Evolutionary conservation across 768 basidiomycete species (phyloP).

Genomic region (Mycena vitilis): DNA sequence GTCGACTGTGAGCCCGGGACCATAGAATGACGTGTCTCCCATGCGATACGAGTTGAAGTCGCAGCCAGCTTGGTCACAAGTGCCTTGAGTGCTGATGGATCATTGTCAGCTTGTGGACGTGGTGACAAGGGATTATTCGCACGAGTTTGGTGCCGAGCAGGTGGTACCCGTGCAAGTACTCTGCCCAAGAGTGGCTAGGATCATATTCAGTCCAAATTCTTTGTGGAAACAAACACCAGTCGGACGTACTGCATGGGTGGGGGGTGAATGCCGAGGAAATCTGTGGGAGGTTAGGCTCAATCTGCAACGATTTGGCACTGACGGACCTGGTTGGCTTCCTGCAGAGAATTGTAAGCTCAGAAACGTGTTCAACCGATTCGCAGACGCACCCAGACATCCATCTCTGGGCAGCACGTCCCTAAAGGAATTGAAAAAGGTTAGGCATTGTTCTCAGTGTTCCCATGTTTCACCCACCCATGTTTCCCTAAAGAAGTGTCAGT

Average conservation of each 20-base stretch:
- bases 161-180: constrained; percentile 46
- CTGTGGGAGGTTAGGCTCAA: neutral
- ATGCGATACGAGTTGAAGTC: constrained; percentile 24
- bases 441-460: neutral
- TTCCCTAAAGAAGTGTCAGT: neutral
- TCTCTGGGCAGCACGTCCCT: constrained; percentile 2
- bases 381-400: constrained; percentile 3
- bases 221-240: neutral
- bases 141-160: constrained; percentile 39
- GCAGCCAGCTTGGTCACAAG: neutral
- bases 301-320: neutral
- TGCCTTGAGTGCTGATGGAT: constrained; percentile 26
- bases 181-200: constrained; percentile 43
- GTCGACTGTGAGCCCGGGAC: constrained; percentile 52
- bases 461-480: neutral
- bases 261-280: neutral
- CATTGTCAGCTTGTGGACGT: neutral
- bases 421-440: neutral
- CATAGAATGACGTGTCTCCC: constrained; percentile 48
- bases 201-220: neutral
- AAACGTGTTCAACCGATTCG: neutral
- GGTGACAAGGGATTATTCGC: neutral
- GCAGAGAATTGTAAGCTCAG: neutral
- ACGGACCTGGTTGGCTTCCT: neutral
- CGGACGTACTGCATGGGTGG: neutral